phyloP scores from a whole-genome alignment of 1,139 yeast species.

The Yamadazyma diddensiae region DNA sequence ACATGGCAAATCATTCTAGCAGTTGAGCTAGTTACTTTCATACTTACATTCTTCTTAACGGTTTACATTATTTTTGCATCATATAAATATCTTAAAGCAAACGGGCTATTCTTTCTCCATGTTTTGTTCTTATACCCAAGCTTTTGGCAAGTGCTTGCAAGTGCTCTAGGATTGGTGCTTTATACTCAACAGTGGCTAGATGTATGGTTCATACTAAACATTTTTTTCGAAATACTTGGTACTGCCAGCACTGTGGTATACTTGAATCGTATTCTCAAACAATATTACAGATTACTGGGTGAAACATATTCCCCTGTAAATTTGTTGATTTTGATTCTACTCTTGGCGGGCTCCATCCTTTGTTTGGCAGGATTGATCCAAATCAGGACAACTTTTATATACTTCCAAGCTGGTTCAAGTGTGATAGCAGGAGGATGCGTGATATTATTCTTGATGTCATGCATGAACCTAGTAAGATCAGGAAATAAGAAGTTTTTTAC shows the following conservation, averaged over 20 bases:
- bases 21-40: constrained; percentile 11
- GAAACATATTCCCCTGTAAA: constrained; percentile 6
- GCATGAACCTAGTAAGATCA: constrained; percentile 2
- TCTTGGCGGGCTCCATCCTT: constrained; percentile 8
- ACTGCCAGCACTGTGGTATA: constrained; percentile 11
- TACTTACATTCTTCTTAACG: constrained; percentile 7
- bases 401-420: constrained; percentile 12
- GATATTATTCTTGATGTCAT: constrained; percentile 5
- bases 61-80: constrained; percentile 9
- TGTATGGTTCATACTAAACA: constrained; percentile 13
- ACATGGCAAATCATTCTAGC: constrained; percentile 12
- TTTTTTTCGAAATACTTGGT: constrained; percentile 13
- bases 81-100: constrained; percentile 6
- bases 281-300: constrained; percentile 5
- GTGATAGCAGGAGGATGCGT: constrained; percentile 9
- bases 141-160: constrained; percentile 13
- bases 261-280: constrained; percentile 9
- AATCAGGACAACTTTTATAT: constrained; percentile 9
- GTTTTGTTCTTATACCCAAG: constrained; percentile 11
- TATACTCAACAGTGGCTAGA: constrained; percentile 9
- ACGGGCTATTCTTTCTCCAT: constrained; percentile 7
- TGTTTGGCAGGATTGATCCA: constrained; percentile 12
- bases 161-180: constrained; percentile 11
- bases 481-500: constrained; percentile 7
- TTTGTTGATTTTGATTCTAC: constrained; percentile 6